Conservation (phyloP, 2,329 filamentous ascomycete species). For the Venturia nashicola region DNA sequence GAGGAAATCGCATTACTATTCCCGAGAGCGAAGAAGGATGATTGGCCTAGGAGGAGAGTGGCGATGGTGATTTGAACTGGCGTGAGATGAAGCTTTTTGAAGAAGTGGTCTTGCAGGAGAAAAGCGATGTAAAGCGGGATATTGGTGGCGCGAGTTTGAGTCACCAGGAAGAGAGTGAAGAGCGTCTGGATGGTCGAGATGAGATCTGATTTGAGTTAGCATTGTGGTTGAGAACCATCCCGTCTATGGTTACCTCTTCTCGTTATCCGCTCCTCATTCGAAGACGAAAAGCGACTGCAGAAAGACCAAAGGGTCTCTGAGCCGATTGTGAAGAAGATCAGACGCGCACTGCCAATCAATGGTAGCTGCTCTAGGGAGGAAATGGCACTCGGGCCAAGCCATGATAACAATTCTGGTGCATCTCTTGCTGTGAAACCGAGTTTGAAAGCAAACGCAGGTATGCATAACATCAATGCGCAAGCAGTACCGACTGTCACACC, state of each 20-base stretch:
- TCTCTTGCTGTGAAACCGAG: constrained; percentile 78
- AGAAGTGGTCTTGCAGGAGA: constrained; percentile 45
- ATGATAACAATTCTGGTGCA: constrained; percentile 59
- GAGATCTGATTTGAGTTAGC: background rate
- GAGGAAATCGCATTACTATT: constrained; percentile 91
- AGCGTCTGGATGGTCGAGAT: constrained; percentile 39
- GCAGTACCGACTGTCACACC: constrained; percentile 1
- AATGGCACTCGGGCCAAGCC: constrained; percentile 30
- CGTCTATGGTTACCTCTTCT: constrained; percentile 11
- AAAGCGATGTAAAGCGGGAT: constrained; percentile 75
- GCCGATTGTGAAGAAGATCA: constrained; percentile 20
- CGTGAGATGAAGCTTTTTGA: constrained; percentile 21
- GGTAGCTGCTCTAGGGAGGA: constrained; percentile 31
- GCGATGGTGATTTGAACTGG: constrained; percentile 45
- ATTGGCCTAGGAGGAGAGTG: constrained; percentile 64
- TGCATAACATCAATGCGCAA: constrained; percentile 2
- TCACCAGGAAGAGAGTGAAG: constrained; percentile 67
- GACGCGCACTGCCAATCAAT: constrained; percentile 23
- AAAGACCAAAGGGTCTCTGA: constrained; percentile 16
- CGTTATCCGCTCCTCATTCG: constrained; percentile 11
- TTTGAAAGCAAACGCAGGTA: constrained; percentile 62
- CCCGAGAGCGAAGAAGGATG: constrained; percentile 79
- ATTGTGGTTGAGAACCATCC: background rate
- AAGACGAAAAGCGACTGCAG: constrained; percentile 7
- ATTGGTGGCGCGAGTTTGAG: constrained; percentile 75